Conservation (phyloP, 2,329 filamentous ascomycete species). For the Penicillium sp. region DNA sequence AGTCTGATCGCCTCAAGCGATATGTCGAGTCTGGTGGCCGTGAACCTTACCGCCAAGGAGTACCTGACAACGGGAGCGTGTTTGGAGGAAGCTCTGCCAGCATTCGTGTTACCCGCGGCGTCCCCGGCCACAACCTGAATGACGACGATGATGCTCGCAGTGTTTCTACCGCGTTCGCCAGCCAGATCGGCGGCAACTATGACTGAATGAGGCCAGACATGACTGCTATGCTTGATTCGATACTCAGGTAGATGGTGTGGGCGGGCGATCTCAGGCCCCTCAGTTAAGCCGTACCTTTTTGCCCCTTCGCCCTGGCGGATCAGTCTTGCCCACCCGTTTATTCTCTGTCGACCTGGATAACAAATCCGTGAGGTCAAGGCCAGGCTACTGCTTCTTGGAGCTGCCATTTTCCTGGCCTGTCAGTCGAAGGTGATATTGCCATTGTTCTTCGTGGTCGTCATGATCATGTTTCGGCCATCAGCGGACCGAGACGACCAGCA, state of each 20-base stretch:
- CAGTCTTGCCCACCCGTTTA: slow-evolving; percentile 18
- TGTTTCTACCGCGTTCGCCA: slow-evolving; percentile 92
- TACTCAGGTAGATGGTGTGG: no score
- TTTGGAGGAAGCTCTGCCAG: slow-evolving; percentile 56
- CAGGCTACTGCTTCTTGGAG: slow-evolving; percentile 7
- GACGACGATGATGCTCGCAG: slow-evolving; percentile 89
- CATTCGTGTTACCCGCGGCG: slow-evolving; percentile 45
- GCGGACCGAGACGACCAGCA: slow-evolving; percentile 6
- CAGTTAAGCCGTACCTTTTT: slow-evolving; percentile 6
- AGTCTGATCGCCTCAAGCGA: slow-evolving; percentile 86
- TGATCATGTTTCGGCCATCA: slow-evolving; percentile 7
- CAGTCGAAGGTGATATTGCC: slow-evolving; percentile 5
- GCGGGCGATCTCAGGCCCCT: not conserved
- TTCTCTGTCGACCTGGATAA: slow-evolving; percentile 14
- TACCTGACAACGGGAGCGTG: slow-evolving; percentile 56
- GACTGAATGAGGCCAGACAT: slow-evolving; percentile 45
- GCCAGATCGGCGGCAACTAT: slow-evolving; percentile 70
- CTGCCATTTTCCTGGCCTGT: slow-evolving; percentile 6
- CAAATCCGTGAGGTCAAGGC: slow-evolving; percentile 11
- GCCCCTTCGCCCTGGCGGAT: slow-evolving; percentile 9
- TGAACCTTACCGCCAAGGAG: slow-evolving; percentile 47
- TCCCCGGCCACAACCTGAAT: slow-evolving; percentile 43
- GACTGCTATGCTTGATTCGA: not conserved
- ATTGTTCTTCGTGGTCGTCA: slow-evolving; percentile 6
- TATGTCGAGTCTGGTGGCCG: slow-evolving; percentile 84